Conservation (phyloP, 441 rosid genomes). For the Gossypium lobatum region DNA sequence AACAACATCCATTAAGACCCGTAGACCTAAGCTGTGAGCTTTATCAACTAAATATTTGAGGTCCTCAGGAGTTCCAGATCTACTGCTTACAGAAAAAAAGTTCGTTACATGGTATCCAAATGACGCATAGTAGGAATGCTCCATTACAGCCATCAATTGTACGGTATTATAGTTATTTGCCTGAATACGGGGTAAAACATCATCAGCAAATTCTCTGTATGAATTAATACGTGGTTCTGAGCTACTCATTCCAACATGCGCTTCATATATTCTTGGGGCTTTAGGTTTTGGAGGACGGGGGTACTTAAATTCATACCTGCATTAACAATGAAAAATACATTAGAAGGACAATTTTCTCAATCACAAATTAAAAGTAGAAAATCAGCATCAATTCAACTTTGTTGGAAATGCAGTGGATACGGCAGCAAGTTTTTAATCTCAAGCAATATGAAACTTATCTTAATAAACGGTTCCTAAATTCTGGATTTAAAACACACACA, state of each 20-base stretch:
- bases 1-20: constrained; percentile 69
- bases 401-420: constrained; percentile 1
- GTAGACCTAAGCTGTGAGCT: constrained; percentile 76
- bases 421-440: not conserved
- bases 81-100: constrained; percentile 78
- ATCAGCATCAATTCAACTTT: not conserved
- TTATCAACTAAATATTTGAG: constrained; percentile 77
- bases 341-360: constrained; percentile 11
- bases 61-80: constrained; percentile 85
- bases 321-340: constrained; percentile 16
- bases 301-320: constrained; percentile 58
- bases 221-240: constrained; percentile 60
- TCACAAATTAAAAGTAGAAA: constrained; percentile 4
- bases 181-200: constrained; percentile 64
- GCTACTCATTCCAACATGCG: constrained; percentile 89
- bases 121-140: constrained; percentile 82
- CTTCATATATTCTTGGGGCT: constrained; percentile 73
- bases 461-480: not conserved
- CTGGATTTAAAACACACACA: not conserved
- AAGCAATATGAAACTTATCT: constrained; percentile 8
- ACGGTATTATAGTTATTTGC: constrained; percentile 71
- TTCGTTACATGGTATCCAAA: constrained; percentile 80
- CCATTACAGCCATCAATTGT: constrained; percentile 82
- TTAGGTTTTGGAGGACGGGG: constrained; percentile 62
- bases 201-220: constrained; percentile 74